phyloP scores from a whole-genome alignment of 768 basidiomycete species.

The Boletus pseudo-olivaceus region DNA sequence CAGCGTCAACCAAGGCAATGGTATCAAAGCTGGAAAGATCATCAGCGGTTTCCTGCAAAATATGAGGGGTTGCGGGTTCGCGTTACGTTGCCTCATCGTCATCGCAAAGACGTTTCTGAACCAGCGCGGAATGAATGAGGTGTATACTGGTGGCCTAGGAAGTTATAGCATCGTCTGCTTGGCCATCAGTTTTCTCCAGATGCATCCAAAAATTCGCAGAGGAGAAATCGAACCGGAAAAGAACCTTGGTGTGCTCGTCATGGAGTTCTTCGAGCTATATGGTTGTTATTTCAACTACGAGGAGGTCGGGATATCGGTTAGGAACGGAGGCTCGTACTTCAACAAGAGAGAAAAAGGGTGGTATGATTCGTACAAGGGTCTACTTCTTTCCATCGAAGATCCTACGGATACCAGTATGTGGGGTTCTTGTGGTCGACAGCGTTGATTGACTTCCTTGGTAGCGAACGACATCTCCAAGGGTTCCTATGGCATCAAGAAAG shows the following conservation, averaged over 20 bases:
- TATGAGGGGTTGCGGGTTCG: constrained; percentile 53
- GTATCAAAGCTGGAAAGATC: constrained; percentile 72
- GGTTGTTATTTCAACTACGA: constrained; percentile 90
- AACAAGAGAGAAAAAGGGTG: constrained; percentile 80
- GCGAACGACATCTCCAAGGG: constrained; percentile 93
- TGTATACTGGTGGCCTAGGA: constrained; percentile 93
- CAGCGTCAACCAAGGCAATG: constrained; percentile 88
- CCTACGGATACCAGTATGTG: constrained; percentile 82
- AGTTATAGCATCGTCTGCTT: constrained; percentile 94
- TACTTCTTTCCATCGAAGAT: constrained; percentile 85
- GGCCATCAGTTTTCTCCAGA: constrained; percentile 91
- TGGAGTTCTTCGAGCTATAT: constrained; percentile 98
- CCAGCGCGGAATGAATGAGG: constrained; percentile 94
- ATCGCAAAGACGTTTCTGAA: constrained; percentile 88
- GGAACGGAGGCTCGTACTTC: constrained; percentile 87
- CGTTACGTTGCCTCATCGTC: constrained; percentile 78
- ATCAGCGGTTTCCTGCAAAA: constrained; percentile 76
- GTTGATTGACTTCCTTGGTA: constrained; percentile 31
- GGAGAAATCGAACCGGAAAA: constrained; percentile 83
- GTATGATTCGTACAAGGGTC: constrained; percentile 54
- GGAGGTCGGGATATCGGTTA: constrained; percentile 83
- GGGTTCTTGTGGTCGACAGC: background rate
- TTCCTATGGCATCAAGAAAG: constrained; percentile 78
- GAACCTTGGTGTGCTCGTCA: constrained; percentile 90
- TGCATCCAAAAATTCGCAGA: constrained; percentile 91